Evolutionary conservation across 2,329 filamentous ascomycete species (phyloP), one percentile per base, ranked within the genome.

Genomic region (Malbranchea zuffiana): DNA sequence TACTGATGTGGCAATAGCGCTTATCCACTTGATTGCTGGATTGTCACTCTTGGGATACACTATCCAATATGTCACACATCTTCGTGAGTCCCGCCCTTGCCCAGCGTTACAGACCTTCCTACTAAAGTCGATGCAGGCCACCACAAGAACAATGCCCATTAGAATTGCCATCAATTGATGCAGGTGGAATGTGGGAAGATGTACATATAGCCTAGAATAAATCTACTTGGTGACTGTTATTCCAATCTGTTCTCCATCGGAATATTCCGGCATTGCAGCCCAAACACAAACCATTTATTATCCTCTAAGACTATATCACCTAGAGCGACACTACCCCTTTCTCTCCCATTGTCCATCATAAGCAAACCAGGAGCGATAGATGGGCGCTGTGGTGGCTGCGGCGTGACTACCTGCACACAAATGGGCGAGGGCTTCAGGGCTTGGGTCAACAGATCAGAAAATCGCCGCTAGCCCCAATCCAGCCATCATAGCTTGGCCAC

Each of bases 81-180:
- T 98, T 58, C 85, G 90, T 98, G 79, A 67, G 84, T 78, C 38
- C 39, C 33, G 13, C 7, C 15, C 11, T 29, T 25, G 27, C 3
- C 12, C 19, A 32, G 32, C 12, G 19, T 10, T 25, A 27, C 12
- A 20, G 24, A 11, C 18, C 17, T 20, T 29, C 32, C 18, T 2
- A 13, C 23, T 41, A 36, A 30, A 27, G 13, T 36, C 17, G 5
- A 30, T 36, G 37, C 52, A 98, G 90, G 90, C 56, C 88, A 98
- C 78, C 88, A 96, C 82, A 98, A 98, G 83, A 96, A 98, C 82
- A 92, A 98, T 67, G 83, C 85, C 55, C 90, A 98, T 74, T 98
- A 92, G 71, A 15, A 11, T 13, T 17, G 1, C 25, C 20, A 23
- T 21, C 21, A 25, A 32, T 39, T 42, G 33, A 44, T 41, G 40